Conservation (phyloP, 73 alveolate genomes). For the Tetrahymena elliotti region DNA sequence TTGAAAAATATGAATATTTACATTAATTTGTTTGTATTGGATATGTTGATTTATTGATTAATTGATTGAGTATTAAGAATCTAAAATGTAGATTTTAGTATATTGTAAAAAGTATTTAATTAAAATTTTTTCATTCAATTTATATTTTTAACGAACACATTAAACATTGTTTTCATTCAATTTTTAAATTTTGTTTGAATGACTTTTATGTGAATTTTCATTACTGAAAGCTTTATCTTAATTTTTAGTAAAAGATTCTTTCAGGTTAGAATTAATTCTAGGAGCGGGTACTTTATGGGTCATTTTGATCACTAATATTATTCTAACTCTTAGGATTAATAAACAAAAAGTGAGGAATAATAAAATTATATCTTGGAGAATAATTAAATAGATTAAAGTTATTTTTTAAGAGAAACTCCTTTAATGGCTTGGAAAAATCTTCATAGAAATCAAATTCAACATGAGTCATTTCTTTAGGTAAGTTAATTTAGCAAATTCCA, state of each 20-base stretch:
- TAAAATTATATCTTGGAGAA: neutral
- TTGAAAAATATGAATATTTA: neutral
- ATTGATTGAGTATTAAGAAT: neutral
- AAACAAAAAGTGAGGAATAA: neutral
- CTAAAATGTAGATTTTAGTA: neutral
- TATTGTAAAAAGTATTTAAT: neutral
- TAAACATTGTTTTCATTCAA: too few species aligned
- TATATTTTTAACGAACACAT: too few species aligned
- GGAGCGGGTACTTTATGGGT: neutral
- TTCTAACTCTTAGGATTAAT: neutral
- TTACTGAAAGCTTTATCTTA: neutral
- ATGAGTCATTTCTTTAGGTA: neutral
- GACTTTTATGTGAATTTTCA: too few species aligned
- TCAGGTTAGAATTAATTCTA: neutral
- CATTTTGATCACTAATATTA: neutral
- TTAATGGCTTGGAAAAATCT: neutral
- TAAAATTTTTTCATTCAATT: neutral
- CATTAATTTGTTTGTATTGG: neutral
- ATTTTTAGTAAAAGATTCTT: neutral
- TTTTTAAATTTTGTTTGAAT: neutral
- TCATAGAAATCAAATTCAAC: neutral
- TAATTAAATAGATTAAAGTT: neutral
- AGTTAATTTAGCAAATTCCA: neutral
- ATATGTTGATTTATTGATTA: too few species aligned
- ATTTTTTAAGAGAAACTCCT: neutral